A percentile compares a stretch with the other conserved stretches of the same genome.
phyloP scores from a whole-genome alignment of 495 filamentous ascomycete species.

The Lasiosphaeria hispida region DNA sequence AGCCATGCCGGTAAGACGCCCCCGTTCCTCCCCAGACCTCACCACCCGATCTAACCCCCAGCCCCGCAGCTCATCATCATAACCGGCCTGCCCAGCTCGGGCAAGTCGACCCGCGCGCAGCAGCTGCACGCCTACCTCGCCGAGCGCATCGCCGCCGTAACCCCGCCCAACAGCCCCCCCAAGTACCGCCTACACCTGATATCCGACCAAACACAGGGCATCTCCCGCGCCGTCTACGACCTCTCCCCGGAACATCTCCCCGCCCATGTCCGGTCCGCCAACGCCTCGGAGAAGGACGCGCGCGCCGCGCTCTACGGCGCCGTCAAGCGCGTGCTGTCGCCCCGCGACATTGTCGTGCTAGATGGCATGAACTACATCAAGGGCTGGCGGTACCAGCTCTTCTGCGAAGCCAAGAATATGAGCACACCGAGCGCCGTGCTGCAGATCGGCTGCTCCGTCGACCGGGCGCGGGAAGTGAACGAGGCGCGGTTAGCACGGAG shows the following conservation, averaged over 20 bases:
- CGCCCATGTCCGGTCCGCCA: constrained; percentile 50
- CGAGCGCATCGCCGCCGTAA: constrained; percentile 45
- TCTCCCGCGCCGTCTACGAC: constrained; percentile 63
- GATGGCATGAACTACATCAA: constrained; percentile 98
- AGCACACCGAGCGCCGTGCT: constrained; percentile 81
- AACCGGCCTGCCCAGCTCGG: constrained; percentile 88
- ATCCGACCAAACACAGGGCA: constrained; percentile 62
- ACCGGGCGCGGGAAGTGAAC: constrained; percentile 64
- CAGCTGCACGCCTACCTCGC: constrained; percentile 71
- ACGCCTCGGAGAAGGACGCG: constrained; percentile 81
- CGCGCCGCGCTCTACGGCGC: constrained; percentile 82
- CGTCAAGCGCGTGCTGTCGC: constrained; percentile 75
- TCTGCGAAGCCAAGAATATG: constrained; percentile 88
- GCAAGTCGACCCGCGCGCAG: constrained; percentile 81
- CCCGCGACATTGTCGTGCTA: constrained; percentile 80
- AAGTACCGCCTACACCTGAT: constrained; percentile 63
- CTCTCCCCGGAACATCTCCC: constrained; percentile 46
- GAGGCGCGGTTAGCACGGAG: constrained; percentile 37
- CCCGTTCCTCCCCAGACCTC: background rate
- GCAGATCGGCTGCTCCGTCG: constrained; percentile 76
- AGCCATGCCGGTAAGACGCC: constrained; percentile 18
- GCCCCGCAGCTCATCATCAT: constrained; percentile 76
- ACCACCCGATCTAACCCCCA: background rate
- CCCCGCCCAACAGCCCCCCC: constrained; percentile 25
- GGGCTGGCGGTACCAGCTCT: constrained; percentile 93